Conservation (phyloP, 108 stramenopile genomes). For the Cyclotella kingstonii region DNA sequence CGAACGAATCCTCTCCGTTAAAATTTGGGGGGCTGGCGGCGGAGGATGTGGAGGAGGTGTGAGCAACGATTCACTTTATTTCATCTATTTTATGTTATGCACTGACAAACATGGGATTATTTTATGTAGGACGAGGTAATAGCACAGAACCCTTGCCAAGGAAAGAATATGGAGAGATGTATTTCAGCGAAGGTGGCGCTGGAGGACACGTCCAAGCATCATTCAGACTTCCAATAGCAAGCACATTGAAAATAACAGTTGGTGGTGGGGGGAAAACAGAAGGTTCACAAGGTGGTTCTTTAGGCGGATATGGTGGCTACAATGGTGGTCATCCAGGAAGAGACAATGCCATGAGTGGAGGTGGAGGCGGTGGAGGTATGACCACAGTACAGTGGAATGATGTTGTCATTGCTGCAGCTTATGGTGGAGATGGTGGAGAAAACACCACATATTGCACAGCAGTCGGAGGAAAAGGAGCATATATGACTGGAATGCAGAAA, state of each 20-base stretch:
- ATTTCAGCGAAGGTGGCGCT: conserved; percentile 8
- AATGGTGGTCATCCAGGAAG: conserved; percentile 10
- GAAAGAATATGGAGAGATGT: background rate
- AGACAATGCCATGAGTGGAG: conserved; percentile 10
- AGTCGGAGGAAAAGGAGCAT: background rate
- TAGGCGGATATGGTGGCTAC: conserved; percentile 14
- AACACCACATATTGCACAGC: conserved; percentile 3
- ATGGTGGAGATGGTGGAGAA: conserved; percentile 13
- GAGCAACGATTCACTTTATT: background rate
- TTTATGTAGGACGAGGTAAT: background rate
- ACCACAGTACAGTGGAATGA: conserved; percentile 1
- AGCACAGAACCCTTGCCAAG: background rate
- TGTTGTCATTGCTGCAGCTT: background rate
- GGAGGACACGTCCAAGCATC: conserved; percentile 21
- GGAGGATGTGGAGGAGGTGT: conserved; percentile 18
- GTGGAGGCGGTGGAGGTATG: conserved; percentile 22
- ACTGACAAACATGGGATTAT: background rate
- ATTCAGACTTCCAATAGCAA: conserved; percentile 13
- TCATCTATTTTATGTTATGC: background rate
- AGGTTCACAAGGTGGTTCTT: background rate
- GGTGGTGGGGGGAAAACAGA: conserved; percentile 12
- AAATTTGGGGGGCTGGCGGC: conserved; percentile 25
- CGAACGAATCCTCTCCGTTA: conserved; percentile 3
- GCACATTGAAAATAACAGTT: conserved; percentile 2
- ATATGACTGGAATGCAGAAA: background rate